Percentiles rank a stretch among this genome's conserved stretches.
Conservation (phyloP, 768 basidiomycete species). For the Suillus brevipes region DNA sequence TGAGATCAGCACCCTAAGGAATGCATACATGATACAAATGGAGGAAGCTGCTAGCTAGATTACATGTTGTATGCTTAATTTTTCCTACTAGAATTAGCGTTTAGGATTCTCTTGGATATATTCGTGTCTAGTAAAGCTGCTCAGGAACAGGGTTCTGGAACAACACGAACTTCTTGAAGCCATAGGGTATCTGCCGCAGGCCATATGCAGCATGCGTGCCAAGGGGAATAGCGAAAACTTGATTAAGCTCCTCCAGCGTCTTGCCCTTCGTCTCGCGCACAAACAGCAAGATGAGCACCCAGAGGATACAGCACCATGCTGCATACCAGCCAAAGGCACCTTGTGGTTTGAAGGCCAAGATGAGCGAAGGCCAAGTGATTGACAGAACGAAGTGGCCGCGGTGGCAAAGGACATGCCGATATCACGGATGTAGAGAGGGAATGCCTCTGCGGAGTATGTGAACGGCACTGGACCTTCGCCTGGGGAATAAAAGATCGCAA, state of each 20-base stretch:
- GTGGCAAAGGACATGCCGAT: no score
- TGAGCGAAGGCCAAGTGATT: not conserved
- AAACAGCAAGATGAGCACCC: conserved; percentile 59
- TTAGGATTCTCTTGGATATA: no score
- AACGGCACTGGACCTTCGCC: conserved; percentile 90
- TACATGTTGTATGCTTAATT: no score
- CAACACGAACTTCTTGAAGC: conserved; percentile 52
- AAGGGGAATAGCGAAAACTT: conserved; percentile 57
- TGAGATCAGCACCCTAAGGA: no score
- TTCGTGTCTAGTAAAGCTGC: conserved; percentile 45
- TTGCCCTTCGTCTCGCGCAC: conserved; percentile 72
- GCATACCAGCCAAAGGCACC: conserved; percentile 80
- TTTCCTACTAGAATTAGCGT: no score
- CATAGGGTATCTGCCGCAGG: conserved; percentile 51
- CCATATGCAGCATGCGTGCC: conserved; percentile 58
- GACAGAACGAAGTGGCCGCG: no score
- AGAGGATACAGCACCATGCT: conserved; percentile 55
- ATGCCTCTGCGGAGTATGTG: no score
- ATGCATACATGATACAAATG: no score
- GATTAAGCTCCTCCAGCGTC: conserved; percentile 56
- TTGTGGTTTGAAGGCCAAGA: conserved; percentile 61
- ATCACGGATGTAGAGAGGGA: no score
- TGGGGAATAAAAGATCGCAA: conserved; percentile 70
- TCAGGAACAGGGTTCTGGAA: conserved; percentile 29
- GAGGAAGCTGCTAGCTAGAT: no score